Base-by-base conservation (phyloP, 2,329 filamentous ascomycete genomes). In the Fusarium staphyleae region DNA sequence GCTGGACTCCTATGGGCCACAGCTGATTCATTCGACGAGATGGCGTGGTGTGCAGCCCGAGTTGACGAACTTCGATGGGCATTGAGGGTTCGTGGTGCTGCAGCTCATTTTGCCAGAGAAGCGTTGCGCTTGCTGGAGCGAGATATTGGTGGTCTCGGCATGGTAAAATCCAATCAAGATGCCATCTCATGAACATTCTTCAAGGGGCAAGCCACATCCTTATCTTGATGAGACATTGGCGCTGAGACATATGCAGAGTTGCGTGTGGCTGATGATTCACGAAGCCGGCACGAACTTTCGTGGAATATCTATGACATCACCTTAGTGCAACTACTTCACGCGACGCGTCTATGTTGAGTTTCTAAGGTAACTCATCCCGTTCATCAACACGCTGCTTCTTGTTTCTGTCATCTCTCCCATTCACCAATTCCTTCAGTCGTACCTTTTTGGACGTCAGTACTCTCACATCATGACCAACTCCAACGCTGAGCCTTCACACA, bases 51-150 rank as follows among this genome's bases (percentile, higher is more conserved):
- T 50, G 67, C 72, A 30, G 69, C 72, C 14, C 72, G 71, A 42
- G 66, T 77, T 10, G 74, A 74, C 5, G 75, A 77, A 48, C 71
- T 76, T 12, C 68, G 74, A 41, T 77, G 75, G 75, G 74, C 73
- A 26, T 58, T 77, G n/a, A 70, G 74, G 29, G 74, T 76, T 3
- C 68, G 75, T 5, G 73, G 73, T 3, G 70, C 73, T 44, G 72
- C 73, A 0, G 71, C 72, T 13, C 68, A 72, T 12, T 77, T 76
- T 48, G 73, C 74, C 13, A 67, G 74, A 34, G 72, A 75, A 13
- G 74, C 75, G 3, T 60, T 77, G 32, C 69, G 72, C 3, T 66
- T 77, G 48, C 63, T 77, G 35, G 75, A 77, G 53, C 69, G 69
- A 41, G 69, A 71, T 29, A 66, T 69, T 28, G 67, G 67, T 12